Conservation (phyloP, 495 filamentous ascomycete genomes). For the Penicillium daleae region DNA sequence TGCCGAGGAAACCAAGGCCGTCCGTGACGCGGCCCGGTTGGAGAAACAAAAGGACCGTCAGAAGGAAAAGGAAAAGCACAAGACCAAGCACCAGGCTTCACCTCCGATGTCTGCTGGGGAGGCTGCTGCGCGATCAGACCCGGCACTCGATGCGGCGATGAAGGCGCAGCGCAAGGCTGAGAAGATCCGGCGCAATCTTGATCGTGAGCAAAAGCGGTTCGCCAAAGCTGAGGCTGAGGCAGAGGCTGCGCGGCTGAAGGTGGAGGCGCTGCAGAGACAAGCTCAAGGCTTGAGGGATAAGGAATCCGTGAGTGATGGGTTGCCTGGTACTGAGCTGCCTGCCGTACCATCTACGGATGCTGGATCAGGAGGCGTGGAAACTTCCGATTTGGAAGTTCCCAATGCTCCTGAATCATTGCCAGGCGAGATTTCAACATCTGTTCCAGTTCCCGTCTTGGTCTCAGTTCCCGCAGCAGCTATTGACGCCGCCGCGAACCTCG, state of each 20-base stretch:
- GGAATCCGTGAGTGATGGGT: slow-evolving; percentile 7
- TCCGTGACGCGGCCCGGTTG: slow-evolving; percentile 36
- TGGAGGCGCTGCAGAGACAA: slow-evolving; percentile 40
- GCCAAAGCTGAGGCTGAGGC: slow-evolving; percentile 54
- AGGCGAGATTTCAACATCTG: neutral
- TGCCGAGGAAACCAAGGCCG: slow-evolving; percentile 47
- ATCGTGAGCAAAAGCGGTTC: slow-evolving; percentile 52
- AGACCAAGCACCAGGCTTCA: slow-evolving; percentile 30
- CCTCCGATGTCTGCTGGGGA: neutral
- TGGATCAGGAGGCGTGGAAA: neutral
- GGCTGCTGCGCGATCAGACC: slow-evolving; percentile 18
- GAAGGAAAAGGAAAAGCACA: slow-evolving; percentile 34
- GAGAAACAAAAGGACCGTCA: slow-evolving; percentile 39
- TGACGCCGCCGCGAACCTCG: neutral
- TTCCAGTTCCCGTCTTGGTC: neutral
- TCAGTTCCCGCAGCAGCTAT: neutral
- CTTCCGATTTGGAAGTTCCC: neutral
- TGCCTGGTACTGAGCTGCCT: neutral
- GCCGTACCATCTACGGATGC: slow-evolving; percentile 7
- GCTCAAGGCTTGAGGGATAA: slow-evolving; percentile 15
- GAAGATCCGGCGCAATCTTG: slow-evolving; percentile 50
- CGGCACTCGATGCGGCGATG: slow-evolving; percentile 38
- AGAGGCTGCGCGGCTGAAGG: slow-evolving; percentile 44
- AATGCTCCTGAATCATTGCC: neutral
- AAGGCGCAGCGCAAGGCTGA: slow-evolving; percentile 55